These are phyloP conservation scores for Podospora fimiseda DNA, from an alignment of 495 filamentous ascomycete species.

Conservation along the genomic window DNA sequence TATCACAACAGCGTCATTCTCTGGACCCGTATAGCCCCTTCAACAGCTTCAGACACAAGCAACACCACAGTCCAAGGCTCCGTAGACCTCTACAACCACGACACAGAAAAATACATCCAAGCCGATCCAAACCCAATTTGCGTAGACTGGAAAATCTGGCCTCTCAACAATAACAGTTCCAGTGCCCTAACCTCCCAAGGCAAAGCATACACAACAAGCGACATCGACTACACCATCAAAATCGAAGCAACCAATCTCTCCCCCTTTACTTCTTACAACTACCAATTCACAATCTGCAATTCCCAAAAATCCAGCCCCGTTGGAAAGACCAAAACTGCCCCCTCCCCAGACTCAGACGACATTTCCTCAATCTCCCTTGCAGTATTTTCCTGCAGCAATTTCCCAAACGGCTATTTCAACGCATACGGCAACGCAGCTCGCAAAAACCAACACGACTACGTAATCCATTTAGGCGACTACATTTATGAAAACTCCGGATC, in stretches of 20 bases:
- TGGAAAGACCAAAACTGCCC: constrained; percentile 49
- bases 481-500: constrained; percentile 56
- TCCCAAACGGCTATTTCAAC: constrained; percentile 54
- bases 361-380: constrained; percentile 38
- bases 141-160: constrained; percentile 43
- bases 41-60: constrained; percentile 42
- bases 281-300: constrained; percentile 47
- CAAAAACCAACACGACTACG: constrained; percentile 60
- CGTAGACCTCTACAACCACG: constrained; percentile 52
- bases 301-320: constrained; percentile 39
- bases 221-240: constrained; percentile 64
- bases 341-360: constrained; percentile 29
- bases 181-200: constrained; percentile 38
- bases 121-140: constrained; percentile 53
- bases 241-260: constrained; percentile 53
- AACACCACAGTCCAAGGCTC: constrained; percentile 50
- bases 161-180: constrained; percentile 25
- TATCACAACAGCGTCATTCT: constrained; percentile 57
- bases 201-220: constrained; percentile 53
- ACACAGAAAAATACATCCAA: constrained; percentile 43
- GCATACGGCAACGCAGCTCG: constrained; percentile 58
- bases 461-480: constrained; percentile 58
- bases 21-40: constrained; percentile 55
- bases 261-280: constrained; percentile 50
- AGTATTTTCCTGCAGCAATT: constrained; percentile 49